These are phyloP conservation scores for Phytophthora multivora DNA, from an alignment of 352 stramenopile genomes.

Conservation along the genomic window DNA sequence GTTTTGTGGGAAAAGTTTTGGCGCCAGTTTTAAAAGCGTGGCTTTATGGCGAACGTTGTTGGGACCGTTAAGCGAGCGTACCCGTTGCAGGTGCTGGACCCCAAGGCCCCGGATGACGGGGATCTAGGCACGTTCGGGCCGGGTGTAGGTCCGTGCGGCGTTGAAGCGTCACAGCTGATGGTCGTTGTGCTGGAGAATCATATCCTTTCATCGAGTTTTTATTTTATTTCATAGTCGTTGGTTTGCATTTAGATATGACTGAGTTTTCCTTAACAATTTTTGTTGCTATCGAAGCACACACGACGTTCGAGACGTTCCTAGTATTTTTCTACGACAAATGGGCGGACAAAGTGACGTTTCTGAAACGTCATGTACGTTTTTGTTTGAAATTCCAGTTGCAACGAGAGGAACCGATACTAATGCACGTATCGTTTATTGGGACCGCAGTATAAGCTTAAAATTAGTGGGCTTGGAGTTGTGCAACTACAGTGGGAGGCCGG, in stretches of 20 bases:
- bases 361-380: constrained; percentile 63
- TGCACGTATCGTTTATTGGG: background rate
- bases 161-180: constrained; percentile 55
- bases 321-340: constrained; percentile 84
- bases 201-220: constrained; percentile 39
- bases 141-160: constrained; percentile 62
- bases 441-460: constrained; percentile 62
- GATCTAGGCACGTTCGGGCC: constrained; percentile 50
- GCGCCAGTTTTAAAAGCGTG: constrained; percentile 3
- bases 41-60: constrained; percentile 29
- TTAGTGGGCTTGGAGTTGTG: constrained; percentile 59
- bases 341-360: constrained; percentile 59
- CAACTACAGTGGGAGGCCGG: constrained; percentile 62
- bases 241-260: background rate
- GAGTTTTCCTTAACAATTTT: constrained; percentile 35
- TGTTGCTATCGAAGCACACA: constrained; percentile 26
- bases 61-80: constrained; percentile 67
- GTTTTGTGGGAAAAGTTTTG: background rate
- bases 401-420: background rate
- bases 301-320: constrained; percentile 51
- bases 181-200: constrained; percentile 55
- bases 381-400: too few species aligned
- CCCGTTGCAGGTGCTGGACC: constrained; percentile 48
- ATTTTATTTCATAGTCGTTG: background rate
- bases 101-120: background rate